phyloP scores from a whole-genome alignment of 345 rosid genomes.

The Acer campestre region DNA sequence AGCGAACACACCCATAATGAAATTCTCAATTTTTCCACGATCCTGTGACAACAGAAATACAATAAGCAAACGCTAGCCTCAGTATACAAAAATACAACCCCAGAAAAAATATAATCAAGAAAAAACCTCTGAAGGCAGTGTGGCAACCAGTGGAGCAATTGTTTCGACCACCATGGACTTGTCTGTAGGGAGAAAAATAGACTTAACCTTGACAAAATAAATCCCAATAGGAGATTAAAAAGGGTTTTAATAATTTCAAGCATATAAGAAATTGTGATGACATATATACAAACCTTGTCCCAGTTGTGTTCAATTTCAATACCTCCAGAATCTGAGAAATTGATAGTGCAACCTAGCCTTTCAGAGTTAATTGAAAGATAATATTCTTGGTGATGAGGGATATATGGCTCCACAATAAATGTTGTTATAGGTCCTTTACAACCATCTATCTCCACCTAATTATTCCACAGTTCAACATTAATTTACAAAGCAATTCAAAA shows the following conservation, averaged over 20 bases:
- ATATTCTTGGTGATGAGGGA: constrained; percentile 82
- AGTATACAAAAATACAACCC: constrained; percentile 63
- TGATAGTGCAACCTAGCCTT: constrained; percentile 80
- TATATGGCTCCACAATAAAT: constrained; percentile 86
- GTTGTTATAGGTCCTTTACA: constrained; percentile 90
- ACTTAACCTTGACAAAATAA: constrained; percentile 62
- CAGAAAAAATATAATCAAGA: not conserved
- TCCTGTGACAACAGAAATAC: constrained; percentile 39
- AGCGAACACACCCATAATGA: constrained; percentile 67
- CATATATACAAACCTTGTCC: constrained; percentile 62
- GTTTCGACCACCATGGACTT: constrained; percentile 62
- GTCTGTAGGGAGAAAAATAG: constrained; percentile 68
- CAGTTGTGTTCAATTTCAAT: constrained; percentile 94
- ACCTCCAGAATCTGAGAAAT: constrained; percentile 92
- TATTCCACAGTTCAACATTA: not conserved
- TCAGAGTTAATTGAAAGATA: constrained; percentile 80
- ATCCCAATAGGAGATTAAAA: constrained; percentile 4
- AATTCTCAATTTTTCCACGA: constrained; percentile 64
- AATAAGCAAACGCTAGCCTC: constrained; percentile 7
- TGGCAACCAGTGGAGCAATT: constrained; percentile 84
- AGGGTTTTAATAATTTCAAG: not conserved
- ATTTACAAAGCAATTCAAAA: not conserved
- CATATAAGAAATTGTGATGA: not conserved
- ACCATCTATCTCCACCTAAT: constrained; percentile 86
- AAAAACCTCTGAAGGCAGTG: constrained; percentile 82